phyloP scores from a whole-genome alignment of 768 basidiomycete genomes.

The Nidula microcarpa region DNA sequence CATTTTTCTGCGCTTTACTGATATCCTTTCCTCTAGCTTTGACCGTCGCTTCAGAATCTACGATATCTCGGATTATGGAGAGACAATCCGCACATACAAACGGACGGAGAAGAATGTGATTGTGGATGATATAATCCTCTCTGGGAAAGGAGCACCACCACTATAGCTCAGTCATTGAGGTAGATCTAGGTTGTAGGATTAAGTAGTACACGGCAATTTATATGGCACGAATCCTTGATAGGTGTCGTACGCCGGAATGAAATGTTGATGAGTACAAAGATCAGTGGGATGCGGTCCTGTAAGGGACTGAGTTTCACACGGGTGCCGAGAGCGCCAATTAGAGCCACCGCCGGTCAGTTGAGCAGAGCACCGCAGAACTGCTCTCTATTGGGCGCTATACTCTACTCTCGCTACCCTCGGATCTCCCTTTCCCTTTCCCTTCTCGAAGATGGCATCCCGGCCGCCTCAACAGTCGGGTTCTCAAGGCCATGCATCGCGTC shows the following conservation, averaged over 20 bases:
- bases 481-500: constrained; percentile 44
- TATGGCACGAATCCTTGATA: not conserved
- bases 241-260: not conserved
- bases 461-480: constrained; percentile 14
- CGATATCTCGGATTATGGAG: constrained; percentile 85
- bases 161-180: constrained; percentile 3
- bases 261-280: too few species aligned
- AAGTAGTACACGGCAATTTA: not conserved
- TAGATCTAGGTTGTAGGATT: not conserved
- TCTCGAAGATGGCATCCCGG: constrained; percentile 22
- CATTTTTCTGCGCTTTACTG: constrained; percentile 5
- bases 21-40: constrained; percentile 45
- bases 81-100: constrained; percentile 88
- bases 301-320: too few species aligned
- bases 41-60: constrained; percentile 90
- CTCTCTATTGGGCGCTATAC: too few species aligned
- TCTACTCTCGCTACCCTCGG: too few species aligned
- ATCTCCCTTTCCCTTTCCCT: not conserved
- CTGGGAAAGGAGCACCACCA: constrained; percentile 45
- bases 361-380: too few species aligned
- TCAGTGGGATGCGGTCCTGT: too few species aligned
- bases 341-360: too few species aligned
- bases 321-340: too few species aligned
- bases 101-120: constrained; percentile 69
- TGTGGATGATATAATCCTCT: constrained; percentile 60